These are phyloP conservation scores for Hericium alpestre DNA, from an alignment of 768 basidiomycete species.

Conservation along the genomic window DNA sequence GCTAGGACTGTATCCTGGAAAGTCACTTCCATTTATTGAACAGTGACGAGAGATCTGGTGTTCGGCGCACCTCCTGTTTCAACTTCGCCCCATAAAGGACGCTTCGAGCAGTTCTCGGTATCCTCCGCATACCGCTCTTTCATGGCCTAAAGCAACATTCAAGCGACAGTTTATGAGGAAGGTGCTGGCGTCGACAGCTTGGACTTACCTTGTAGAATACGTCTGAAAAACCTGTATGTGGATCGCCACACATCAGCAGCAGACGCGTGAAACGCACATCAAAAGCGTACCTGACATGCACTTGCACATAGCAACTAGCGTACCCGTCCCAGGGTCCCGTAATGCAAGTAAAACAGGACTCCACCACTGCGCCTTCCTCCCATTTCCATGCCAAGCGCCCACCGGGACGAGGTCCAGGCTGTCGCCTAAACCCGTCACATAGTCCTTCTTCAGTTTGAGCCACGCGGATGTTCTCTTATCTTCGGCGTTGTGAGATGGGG, in stretches of 20 bases:
- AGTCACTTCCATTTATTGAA: not conserved
- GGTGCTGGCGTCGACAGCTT: not conserved
- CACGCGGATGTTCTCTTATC: conserved; percentile 82
- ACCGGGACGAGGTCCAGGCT: conserved; percentile 62
- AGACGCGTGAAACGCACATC: not conserved
- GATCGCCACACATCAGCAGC: not conserved
- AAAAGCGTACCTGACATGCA: conserved; percentile 66
- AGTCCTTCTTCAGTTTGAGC: conserved; percentile 91
- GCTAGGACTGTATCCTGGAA: conserved; percentile 49
- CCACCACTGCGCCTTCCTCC: conserved; percentile 88
- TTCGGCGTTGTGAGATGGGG: not conserved
- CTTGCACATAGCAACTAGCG: conserved; percentile 73
- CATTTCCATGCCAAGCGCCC: conserved; percentile 85
- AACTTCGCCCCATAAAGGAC: conserved; percentile 45
- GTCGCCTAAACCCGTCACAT: conserved; percentile 71
- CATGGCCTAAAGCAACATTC: conserved; percentile 35
- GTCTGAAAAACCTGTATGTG: conserved; percentile 65
- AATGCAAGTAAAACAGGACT: conserved; percentile 76
- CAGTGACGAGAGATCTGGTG: not conserved
- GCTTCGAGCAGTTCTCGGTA: conserved; percentile 41
- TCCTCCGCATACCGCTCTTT: conserved; percentile 54
- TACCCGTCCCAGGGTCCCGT: conserved; percentile 54
- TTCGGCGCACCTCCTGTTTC: conserved; percentile 46
- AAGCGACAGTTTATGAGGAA: not conserved
- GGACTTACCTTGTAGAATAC: conserved; percentile 60